Evolutionary conservation across 306 rosid genomes (phyloP).

Genomic region (Trichosanthes truncata): DNA sequence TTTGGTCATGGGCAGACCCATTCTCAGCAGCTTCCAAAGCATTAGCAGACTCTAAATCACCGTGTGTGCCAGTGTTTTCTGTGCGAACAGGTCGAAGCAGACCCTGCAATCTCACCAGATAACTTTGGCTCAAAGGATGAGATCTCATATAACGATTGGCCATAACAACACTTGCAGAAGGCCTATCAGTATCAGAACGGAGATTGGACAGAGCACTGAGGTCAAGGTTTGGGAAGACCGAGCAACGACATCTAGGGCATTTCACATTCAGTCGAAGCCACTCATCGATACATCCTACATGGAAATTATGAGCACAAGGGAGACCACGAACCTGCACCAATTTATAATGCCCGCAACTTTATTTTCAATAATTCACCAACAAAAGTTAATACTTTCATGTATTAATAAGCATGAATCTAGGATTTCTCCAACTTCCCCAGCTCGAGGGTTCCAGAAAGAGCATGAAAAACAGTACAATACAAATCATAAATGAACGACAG

Average conservation of each 20-base stretch:
- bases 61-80: conserved; percentile 40
- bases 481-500: not conserved
- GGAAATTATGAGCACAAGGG: conserved; percentile 98
- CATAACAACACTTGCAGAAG: conserved; percentile 55
- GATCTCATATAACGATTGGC: conserved; percentile 59
- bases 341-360: conserved; percentile 11
- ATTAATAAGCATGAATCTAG: not conserved
- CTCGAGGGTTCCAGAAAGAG: not conserved
- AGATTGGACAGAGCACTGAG: conserved; percentile 96
- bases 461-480: not conserved
- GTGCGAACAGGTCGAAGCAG: conserved; percentile 58
- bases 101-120: conserved; percentile 73
- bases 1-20: conserved; percentile 29
- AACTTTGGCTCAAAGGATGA: conserved; percentile 80
- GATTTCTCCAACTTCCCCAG: not conserved
- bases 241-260: conserved; percentile 98
- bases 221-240: conserved; percentile 98
- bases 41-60: conserved; percentile 25
- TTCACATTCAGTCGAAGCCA: conserved; percentile 98
- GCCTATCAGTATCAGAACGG: conserved; percentile 66
- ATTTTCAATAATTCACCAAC: not conserved
- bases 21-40: conserved; percentile 48
- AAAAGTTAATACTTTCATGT: not conserved
- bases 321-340: conserved; percentile 87
- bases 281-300: conserved; percentile 94